Evolutionary conservation across 495 filamentous ascomycete species (phyloP), one percentile per base, ranked within the genome.

Genomic region (Xylaria venustula): DNA sequence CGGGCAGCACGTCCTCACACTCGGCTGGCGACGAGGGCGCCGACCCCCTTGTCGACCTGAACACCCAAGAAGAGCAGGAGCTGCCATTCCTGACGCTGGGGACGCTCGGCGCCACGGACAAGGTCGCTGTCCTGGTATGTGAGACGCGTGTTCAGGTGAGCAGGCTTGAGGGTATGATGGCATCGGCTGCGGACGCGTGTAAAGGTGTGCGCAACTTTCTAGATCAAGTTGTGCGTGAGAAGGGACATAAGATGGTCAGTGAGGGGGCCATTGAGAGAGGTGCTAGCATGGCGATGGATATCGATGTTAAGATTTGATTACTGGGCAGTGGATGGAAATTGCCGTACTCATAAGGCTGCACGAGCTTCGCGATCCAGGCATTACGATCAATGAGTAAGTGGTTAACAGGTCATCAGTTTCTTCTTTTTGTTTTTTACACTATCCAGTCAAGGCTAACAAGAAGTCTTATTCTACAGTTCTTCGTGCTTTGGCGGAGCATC

Each of bases 171-270:
- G 89, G 88, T 0, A 95, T 98, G 91, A 73, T 97, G 65, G 91
- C 88, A 0, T 91, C 94, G 11, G 95, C 88, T 0, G 87, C 97
- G 42, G 93, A 96, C 74, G 94, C 92, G 41, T 98, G 95, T 74
- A 88, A 84, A 73, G 88, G 92, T 74, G 82, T 98, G 25, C 83
- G 89, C 61, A 85, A 88, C 67, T 85, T 97, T 32, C 64, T 93
- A 64, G 90, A 93, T 69, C 71, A 74, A 36, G 83, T 90, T 7
- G 87, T 93, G 7, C 82, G 85, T 68, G 79, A 75, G 62, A 86
- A 86, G 69, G 90, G 90, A 23, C 77, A 73, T 61, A 81, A 77
- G 66, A 80, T 90, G 73, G 69, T 95, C 48, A 79, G 85, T 50
- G 84, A 84, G 55, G 84, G 87, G 4, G 73, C 76, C 3, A 69